A percentile compares a stretch with the other conserved stretches of the same genome.
Conservation (phyloP, 2,329 filamentous ascomycete genomes). For the Aspergillus texensis region DNA sequence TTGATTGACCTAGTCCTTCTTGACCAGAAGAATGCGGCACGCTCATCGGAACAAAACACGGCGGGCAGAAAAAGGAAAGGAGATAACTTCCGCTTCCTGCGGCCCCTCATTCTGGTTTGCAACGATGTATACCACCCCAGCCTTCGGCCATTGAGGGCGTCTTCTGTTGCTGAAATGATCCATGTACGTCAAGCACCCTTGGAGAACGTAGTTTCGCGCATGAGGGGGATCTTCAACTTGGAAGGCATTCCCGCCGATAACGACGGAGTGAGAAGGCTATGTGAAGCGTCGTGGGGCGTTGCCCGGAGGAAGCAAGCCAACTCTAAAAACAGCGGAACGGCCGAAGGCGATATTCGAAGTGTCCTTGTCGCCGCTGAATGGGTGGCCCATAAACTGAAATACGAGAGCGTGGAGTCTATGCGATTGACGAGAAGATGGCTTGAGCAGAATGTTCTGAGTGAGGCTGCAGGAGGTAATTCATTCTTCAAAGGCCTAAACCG, state of each 20-base stretch:
- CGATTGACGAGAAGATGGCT: constrained; percentile 62
- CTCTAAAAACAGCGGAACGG: constrained; percentile 47
- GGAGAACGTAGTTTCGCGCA: constrained; percentile 78
- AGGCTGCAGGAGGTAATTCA: constrained; percentile 55
- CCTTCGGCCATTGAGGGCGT: constrained; percentile 82
- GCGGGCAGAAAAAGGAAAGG: constrained; percentile 63
- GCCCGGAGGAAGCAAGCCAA: constrained; percentile 57
- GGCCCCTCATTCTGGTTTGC: constrained; percentile 91
- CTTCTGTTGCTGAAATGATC: constrained; percentile 82
- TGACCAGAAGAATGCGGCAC: constrained; percentile 76
- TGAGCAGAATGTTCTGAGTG: constrained; percentile 58
- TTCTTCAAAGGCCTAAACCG: constrained; percentile 63
- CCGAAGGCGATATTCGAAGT: constrained; percentile 62
- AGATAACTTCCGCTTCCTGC: constrained; percentile 82
- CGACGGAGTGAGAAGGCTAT: constrained; percentile 78
- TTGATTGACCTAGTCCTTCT: constrained; percentile 85
- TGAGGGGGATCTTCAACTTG: constrained; percentile 83
- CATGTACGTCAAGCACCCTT: constrained; percentile 87
- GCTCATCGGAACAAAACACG: constrained; percentile 28
- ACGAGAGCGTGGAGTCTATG: constrained; percentile 40
- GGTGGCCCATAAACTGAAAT: constrained; percentile 63
- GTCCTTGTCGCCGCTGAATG: constrained; percentile 68
- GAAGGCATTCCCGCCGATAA: constrained; percentile 87
- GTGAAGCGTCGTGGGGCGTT: constrained; percentile 68
- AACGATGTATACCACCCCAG: constrained; percentile 96